Evolutionary conservation across 75 land plant genomes (phyloP).

Genomic region (Chamaecyparis obtusa): DNA sequence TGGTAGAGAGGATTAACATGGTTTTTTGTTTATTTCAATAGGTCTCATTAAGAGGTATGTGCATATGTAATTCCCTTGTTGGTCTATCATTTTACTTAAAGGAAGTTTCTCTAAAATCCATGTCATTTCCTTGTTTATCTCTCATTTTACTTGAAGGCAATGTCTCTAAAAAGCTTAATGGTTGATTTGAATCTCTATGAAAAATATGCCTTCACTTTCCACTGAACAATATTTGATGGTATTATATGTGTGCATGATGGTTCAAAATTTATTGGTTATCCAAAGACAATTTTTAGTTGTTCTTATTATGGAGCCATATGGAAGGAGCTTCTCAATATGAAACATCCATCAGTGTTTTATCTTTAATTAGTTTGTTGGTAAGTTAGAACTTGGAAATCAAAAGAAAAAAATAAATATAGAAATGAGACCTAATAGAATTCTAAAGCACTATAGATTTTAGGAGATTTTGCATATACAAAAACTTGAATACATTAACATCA

Average conservation of each 20-base stretch:
- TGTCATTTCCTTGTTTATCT: no score
- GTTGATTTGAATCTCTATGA: not conserved
- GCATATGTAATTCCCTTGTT: conserved; percentile 26
- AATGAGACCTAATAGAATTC: not conserved
- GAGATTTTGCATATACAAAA: not conserved
- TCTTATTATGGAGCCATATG: not conserved
- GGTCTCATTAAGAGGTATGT: conserved; percentile 37
- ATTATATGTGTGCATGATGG: not conserved
- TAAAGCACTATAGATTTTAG: not conserved
- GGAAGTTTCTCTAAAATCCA: not conserved
- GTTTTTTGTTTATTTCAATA: conserved; percentile 1
- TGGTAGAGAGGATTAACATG: not conserved
- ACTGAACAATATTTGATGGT: not conserved
- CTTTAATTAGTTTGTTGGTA: conserved; percentile 14
- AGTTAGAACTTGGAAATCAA: not conserved
- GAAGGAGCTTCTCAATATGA: not conserved
- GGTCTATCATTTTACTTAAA: conserved; percentile 16
- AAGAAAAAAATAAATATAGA: no score
- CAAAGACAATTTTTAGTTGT: not conserved
- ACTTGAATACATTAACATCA: no score
- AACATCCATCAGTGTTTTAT: conserved; percentile 4
- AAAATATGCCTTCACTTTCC: not conserved
- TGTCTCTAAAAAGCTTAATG: not conserved
- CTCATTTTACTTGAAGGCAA: no score
- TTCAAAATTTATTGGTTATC: not conserved